Percentiles rank a stretch among this genome's conserved stretches.
Evolutionary conservation across 1,284 basidiomycete genomes (phyloP).

Genomic region (Rhizoctonia solani): DNA sequence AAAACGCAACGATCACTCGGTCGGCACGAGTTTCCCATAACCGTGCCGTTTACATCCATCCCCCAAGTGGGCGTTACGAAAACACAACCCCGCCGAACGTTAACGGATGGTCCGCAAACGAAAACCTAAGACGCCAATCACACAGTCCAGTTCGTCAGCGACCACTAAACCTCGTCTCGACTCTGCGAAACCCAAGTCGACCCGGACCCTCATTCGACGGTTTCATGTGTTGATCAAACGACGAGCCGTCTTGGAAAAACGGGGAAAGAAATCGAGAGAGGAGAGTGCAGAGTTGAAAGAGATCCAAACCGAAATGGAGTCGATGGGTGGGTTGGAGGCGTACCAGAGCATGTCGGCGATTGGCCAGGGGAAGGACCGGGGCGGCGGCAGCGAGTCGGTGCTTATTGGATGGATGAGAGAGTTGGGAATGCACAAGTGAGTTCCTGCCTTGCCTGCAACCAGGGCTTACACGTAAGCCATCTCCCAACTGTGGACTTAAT

Average conservation of each 20-base stretch:
- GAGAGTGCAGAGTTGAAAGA: constrained; percentile 48
- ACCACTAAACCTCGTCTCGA: not conserved
- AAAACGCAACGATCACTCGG: too few species aligned
- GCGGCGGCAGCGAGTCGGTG: constrained; percentile 82
- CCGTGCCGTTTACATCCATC: too few species aligned
- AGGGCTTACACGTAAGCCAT: constrained; percentile 48
- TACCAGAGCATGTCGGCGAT: constrained; percentile 82
- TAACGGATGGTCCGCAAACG: constrained; percentile 17
- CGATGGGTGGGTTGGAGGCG: constrained; percentile 70
- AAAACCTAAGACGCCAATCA: constrained; percentile 21
- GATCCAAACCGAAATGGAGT: constrained; percentile 63
- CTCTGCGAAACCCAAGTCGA: constrained; percentile 57
- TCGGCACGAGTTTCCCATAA: too few species aligned
- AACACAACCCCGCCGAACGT: not conserved
- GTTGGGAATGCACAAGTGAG: constrained; percentile 44
- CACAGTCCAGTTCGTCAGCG: not conserved
- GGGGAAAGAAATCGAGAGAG: not conserved
- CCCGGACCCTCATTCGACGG: constrained; percentile 64
- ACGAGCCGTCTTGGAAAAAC: constrained; percentile 7
- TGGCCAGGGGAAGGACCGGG: constrained; percentile 77
- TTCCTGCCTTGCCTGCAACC: constrained; percentile 43
- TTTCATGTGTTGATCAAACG: constrained; percentile 72
- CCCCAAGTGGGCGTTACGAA: not conserved
- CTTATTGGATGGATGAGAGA: constrained; percentile 74
- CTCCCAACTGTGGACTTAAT: not conserved